These are phyloP conservation scores for Scutellaria minor DNA, from an alignment of 257 asterid species.

Conservation along the genomic window DNA sequence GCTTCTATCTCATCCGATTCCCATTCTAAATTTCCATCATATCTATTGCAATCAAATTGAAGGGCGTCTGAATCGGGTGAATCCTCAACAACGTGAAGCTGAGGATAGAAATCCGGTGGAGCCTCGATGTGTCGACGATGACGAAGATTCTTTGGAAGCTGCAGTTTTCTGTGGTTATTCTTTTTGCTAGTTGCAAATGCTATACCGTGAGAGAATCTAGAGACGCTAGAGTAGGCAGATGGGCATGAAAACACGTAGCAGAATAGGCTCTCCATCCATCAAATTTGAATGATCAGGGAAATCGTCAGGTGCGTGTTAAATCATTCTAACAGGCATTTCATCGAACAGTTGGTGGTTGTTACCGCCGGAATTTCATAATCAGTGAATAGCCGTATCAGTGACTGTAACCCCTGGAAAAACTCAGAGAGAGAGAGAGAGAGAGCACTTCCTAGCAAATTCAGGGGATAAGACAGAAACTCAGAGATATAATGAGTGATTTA, in stretches of 20 bases:
- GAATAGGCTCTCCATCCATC: constrained; percentile 43
- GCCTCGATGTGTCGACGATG: constrained; percentile 62
- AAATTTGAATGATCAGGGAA: constrained; percentile 29
- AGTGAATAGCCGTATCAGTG: too few relatives aligned
- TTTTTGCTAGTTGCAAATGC: constrained; percentile 40
- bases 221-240: constrained; percentile 14
- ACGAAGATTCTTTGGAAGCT: constrained; percentile 64
- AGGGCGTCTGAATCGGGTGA: constrained; percentile 14
- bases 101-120: constrained; percentile 56
- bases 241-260: constrained; percentile 32
- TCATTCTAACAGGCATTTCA: constrained; percentile 45
- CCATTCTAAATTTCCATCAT: constrained; percentile 54
- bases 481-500: too few relatives aligned
- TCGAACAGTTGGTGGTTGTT: constrained; percentile 44
- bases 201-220: constrained; percentile 33
- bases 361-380: too few relatives aligned
- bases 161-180: constrained; percentile 40
- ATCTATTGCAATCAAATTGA: constrained; percentile 36
- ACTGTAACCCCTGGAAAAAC: too few relatives aligned
- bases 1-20: constrained; percentile 79
- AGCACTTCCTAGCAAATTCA: too few relatives aligned
- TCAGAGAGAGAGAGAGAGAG: too few relatives aligned
- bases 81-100: constrained; percentile 34
- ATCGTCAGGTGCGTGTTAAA: background rate
- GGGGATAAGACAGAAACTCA: too few relatives aligned